Conservation (phyloP, 2,329 filamentous ascomycete species). For the Beauveria brongniartii region DNA sequence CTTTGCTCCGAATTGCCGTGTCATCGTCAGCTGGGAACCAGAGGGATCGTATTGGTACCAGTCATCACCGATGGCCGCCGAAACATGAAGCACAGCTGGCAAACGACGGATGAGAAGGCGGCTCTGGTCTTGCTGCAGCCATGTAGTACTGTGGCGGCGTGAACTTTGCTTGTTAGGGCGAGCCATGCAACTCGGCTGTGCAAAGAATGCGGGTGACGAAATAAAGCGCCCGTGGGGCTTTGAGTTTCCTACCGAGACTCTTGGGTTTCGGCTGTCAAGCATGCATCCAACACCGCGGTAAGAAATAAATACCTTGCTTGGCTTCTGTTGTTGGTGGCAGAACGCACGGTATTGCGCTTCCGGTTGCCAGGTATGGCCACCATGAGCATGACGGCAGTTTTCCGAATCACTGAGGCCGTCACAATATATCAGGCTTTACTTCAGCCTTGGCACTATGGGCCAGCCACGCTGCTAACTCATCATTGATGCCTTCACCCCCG, state of each 20-base stretch:
- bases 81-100: neutral
- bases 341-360: neutral
- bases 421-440: neutral
- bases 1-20: neutral
- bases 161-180: neutral
- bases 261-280: neutral
- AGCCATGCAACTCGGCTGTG: neutral
- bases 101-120: neutral
- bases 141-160: neutral
- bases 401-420: neutral
- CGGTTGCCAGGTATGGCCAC: neutral
- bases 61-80: neutral
- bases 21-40: neutral
- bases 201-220: conserved; percentile 6
- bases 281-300: neutral
- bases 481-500: neutral
- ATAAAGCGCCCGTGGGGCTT: neutral
- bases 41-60: neutral
- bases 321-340: neutral
- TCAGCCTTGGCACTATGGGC: neutral
- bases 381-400: neutral
- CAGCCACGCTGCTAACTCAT: neutral
- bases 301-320: neutral
- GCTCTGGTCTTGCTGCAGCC: neutral
- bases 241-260: neutral